Percentiles rank a stretch among this genome's conserved stretches.
Conservation (phyloP, 2,329 filamentous ascomycete genomes). For the Ilyonectria destructans region DNA sequence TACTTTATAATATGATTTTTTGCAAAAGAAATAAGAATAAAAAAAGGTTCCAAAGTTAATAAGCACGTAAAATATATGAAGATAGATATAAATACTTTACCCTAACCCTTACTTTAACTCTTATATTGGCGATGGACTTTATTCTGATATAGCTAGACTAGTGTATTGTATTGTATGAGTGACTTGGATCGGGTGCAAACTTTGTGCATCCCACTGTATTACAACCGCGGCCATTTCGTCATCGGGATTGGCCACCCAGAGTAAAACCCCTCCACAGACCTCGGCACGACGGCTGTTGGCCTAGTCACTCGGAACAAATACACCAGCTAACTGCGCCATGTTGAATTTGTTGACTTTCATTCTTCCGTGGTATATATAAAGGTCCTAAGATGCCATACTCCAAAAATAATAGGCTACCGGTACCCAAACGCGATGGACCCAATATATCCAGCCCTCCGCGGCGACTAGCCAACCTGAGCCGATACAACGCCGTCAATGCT, state of each 20-base stretch:
- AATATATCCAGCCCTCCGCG: slow-evolving; percentile 24
- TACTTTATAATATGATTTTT: too few species aligned
- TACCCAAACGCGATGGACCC: slow-evolving; percentile 26
- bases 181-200: too few species aligned
- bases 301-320: slow-evolving; percentile 9
- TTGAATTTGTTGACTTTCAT: slow-evolving; percentile 34
- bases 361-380: slow-evolving; percentile 33
- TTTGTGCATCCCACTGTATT: background rate
- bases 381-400: slow-evolving; percentile 8
- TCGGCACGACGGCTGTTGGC: slow-evolving; percentile 19
- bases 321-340: background rate
- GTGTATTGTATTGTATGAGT: too few species aligned
- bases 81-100: too few species aligned
- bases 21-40: too few species aligned
- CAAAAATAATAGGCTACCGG: slow-evolving; percentile 11
- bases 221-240: background rate
- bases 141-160: too few species aligned
- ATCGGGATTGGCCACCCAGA: slow-evolving; percentile 15
- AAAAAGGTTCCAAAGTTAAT: too few species aligned
- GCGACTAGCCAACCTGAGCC: slow-evolving; percentile 33
- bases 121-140: too few species aligned
- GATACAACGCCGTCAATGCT: slow-evolving; percentile 46
- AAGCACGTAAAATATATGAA: too few species aligned
- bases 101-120: too few species aligned
- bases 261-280: slow-evolving; percentile 1